A percentile compares a stretch with the other conserved stretches of the same genome.
phyloP scores from a whole-genome alignment of 805 yeast species.

The Candida awuae region DNA sequence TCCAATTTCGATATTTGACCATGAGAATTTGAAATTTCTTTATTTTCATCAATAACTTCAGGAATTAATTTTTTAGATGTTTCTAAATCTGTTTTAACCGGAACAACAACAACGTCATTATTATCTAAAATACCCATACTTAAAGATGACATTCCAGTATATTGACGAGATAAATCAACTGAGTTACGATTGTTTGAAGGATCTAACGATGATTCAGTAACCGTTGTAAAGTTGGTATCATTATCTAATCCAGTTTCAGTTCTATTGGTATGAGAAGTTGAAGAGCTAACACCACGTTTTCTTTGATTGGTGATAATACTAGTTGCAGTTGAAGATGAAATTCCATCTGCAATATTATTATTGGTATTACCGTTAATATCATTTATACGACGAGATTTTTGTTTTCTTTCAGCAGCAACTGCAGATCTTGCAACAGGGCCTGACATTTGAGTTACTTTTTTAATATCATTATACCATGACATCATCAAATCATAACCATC shows the following conservation, averaged over 20 bases:
- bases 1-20: slow-evolving; percentile 2
- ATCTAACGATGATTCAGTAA: background rate
- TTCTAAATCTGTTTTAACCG: slow-evolving; percentile 4
- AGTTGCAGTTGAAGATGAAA: slow-evolving; percentile 22
- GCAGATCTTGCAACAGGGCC: slow-evolving; percentile 53
- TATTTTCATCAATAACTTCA: slow-evolving; percentile 1
- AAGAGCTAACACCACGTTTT: slow-evolving; percentile 10
- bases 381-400: slow-evolving; percentile 12
- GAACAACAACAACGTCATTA: slow-evolving; percentile 10
- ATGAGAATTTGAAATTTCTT: background rate
- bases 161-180: slow-evolving; percentile 2
- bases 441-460: slow-evolving; percentile 53
- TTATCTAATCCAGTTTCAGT: slow-evolving; percentile 10
- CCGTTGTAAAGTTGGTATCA: background rate
- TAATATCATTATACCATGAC: slow-evolving; percentile 77
- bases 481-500: slow-evolving; percentile 73
- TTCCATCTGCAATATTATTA: background rate
- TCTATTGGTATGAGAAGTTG: slow-evolving; percentile 15
- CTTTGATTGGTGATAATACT: slow-evolving; percentile 15
- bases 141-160: slow-evolving; percentile 4
- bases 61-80: background rate
- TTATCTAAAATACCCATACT: slow-evolving; percentile 7
- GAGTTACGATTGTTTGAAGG: background rate
- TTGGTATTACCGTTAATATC: slow-evolving; percentile 18
- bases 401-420: slow-evolving; percentile 31